Base-by-base conservation (phyloP, 108 stramenopile species). In the Nitzschia palea region DNA sequence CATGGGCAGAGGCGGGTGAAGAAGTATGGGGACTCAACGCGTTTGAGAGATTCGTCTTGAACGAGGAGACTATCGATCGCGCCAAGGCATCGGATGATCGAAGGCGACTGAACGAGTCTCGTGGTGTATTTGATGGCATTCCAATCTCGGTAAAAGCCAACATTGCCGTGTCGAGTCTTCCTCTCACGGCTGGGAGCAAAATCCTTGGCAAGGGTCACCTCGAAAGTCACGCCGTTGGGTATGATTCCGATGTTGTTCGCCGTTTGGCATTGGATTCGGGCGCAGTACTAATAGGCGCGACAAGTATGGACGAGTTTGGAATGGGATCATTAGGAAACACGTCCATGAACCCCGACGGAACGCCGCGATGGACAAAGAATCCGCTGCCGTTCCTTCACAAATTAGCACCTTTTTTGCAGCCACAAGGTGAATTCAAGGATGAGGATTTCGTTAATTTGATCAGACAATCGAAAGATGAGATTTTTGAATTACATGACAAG, bases 281-380 rank as follows among this genome's bases (percentile, higher is more conserved):
- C 30, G 94, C 96, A 6, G 78, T 95, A 6, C 37, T 91, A 5
- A 67, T 99, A 14, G 99, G 97, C 31, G 86, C 77, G 40, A 93
- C 96, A 15, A 97, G 91, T 73, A 87, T 97, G 97, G 97, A 98
- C 68, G 97, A 99, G 82, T 98, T 98, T 81, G 97, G 90, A 0
- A 98, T 99, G 97, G 97, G 97, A 9, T 88, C 87, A 56, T 71
- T 90, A 42, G 91, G 91, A 47, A 85, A 95, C 67, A 59, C 32
- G 30, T n/a, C 60, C 0, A 22, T 42, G 3, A 17, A 33, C 35
- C 50, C 52, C 4, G 65, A 75, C 45, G 58, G 28, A 33, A 53
- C 29, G 23, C 32, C 25, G 43, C 10, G 48, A 18, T 66, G 40
- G n/a, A 83, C 82, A 14, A 84, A 85, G 65, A 91, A 91, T 68